Evolutionary conservation across 441 rosid genomes (phyloP), one percentile per base, ranked within the genome.

Genomic region (Breynia disticha): DNA sequence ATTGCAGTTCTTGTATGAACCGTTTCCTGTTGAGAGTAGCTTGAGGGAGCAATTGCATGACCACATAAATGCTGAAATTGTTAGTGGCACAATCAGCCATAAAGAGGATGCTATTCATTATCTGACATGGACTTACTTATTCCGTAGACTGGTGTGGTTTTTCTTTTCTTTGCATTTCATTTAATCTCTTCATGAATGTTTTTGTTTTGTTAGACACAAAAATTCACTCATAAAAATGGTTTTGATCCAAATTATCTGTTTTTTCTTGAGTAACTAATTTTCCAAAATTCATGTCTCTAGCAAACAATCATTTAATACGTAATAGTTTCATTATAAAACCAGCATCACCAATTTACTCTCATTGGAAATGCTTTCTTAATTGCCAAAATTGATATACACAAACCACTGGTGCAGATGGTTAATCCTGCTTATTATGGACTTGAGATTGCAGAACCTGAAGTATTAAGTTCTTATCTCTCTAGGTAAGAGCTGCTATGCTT

Each of bases 21-120:
- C 99, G 50, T 93, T 93, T 78, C 99, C 99, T 0, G 99, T 93
- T 61, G 99, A 93, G 73, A 93, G 99, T 78, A 89, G 99, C 77
- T 76, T 93, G 76, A 83, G 83, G 77, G 99, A 84, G 77, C 88
- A 72, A 60, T 58, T 93, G 74, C 93, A 84, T 59, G 74, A 86
- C 53, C 97, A 89, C 72, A 77, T 89, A 62, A 93, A 89, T 55
- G 99, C 99, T 16, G 99, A 93, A 81, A 89, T 93, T 57, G 86
- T 85, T 69, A 76, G 93, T 28, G 89, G 95, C 63, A 93, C 99
- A 64, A 89, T 93, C 52, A 81, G 74, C 77, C 86, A 81, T 63
- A 86, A 89, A 76, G 97, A 85, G 83, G 97, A 93, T 68, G 99
- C 96, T 4, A 69, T 93, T 62, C 97, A 86, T 72, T 93, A 87